Evolutionary conservation across 371 early-diverging fungal species (phyloP).

Genomic region (Haplosporangium sp.): DNA sequence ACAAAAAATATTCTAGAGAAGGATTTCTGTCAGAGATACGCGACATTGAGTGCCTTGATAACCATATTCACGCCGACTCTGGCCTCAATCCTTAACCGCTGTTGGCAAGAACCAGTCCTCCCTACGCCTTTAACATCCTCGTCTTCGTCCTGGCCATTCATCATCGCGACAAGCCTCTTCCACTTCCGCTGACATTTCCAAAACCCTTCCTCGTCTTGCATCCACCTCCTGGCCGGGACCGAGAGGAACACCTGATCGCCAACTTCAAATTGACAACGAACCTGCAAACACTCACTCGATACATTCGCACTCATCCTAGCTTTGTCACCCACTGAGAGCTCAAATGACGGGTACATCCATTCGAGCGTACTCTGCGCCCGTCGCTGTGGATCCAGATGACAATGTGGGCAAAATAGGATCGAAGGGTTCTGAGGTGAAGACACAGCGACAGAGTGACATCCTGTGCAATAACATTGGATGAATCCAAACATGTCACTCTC

Average conservation of each 20-base stretch:
- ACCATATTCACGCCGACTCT: conserved; percentile 20
- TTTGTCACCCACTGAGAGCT: conserved; percentile 21
- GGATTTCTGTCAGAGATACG: conserved; percentile 9
- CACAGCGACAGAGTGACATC: conserved; percentile 12
- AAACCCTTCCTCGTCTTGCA: conserved; percentile 26
- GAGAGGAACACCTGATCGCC: conserved; percentile 28
- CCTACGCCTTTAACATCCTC: neutral
- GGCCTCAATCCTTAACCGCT: conserved; percentile 9
- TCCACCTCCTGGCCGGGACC: conserved; percentile 27
- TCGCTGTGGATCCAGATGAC: conserved; percentile 28
- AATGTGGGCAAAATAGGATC: conserved; percentile 24
- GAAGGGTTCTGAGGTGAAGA: conserved; percentile 29
- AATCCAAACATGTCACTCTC: conserved; percentile 13
- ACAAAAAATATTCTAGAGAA: neutral
- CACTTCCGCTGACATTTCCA: conserved; percentile 10
- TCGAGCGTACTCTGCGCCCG: conserved; percentile 3
- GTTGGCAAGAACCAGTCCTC: neutral
- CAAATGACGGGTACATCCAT: conserved; percentile 31
- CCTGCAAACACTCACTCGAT: conserved; percentile 15
- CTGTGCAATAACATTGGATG: conserved; percentile 32
- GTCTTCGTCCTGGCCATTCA: conserved; percentile 12
- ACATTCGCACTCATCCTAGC: conserved; percentile 15
- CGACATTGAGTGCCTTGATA: conserved; percentile 20
- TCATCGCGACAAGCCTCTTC: conserved; percentile 2
- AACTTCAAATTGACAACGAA: conserved; percentile 18